These are phyloP conservation scores for Pseudomonodictys pantanalensis DNA, from an alignment of 495 filamentous ascomycete genomes.

Conservation along the genomic window DNA sequence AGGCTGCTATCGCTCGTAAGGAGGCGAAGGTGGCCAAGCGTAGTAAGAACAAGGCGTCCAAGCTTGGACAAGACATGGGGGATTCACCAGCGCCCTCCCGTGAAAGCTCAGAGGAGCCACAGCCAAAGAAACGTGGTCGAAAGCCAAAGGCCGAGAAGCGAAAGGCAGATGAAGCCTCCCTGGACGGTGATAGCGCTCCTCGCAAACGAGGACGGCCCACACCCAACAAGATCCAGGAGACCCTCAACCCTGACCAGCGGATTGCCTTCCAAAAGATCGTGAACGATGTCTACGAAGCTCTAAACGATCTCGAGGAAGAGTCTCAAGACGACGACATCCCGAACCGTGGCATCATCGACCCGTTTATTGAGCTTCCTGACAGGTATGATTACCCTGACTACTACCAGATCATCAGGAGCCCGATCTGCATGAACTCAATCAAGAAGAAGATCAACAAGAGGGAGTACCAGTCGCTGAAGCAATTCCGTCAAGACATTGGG, in stretches of 20 bases:
- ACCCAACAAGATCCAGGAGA: conserved; percentile 55
- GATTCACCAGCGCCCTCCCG: conserved; percentile 72
- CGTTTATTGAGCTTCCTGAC: conserved; percentile 88
- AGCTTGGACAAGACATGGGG: conserved; percentile 50
- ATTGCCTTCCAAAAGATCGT: conserved; percentile 70
- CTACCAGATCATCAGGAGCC: conserved; percentile 84
- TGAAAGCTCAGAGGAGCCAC: conserved; percentile 72
- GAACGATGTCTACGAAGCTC: conserved; percentile 66
- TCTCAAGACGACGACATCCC: conserved; percentile 59
- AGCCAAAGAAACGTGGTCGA: conserved; percentile 67
- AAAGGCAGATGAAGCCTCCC: conserved; percentile 69
- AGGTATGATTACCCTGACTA: conserved; percentile 87
- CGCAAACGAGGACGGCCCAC: conserved; percentile 74
- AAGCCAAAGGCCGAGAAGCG: conserved; percentile 78
- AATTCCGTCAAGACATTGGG: conserved; percentile 77
- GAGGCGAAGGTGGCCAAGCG: conserved; percentile 77
- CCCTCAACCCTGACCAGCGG: conserved; percentile 53
- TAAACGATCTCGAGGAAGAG: conserved; percentile 71
- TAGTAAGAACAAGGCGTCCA: conserved; percentile 68
- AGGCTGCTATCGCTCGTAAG: conserved; percentile 88
- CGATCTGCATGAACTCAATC: conserved; percentile 92
- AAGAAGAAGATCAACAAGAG: conserved; percentile 89
- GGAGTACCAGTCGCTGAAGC: conserved; percentile 76
- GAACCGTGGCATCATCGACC: conserved; percentile 81
- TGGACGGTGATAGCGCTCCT: conserved; percentile 75